These are phyloP conservation scores for Nissolia schottii DNA, from an alignment of 306 rosid genomes.

Conservation along the genomic window DNA sequence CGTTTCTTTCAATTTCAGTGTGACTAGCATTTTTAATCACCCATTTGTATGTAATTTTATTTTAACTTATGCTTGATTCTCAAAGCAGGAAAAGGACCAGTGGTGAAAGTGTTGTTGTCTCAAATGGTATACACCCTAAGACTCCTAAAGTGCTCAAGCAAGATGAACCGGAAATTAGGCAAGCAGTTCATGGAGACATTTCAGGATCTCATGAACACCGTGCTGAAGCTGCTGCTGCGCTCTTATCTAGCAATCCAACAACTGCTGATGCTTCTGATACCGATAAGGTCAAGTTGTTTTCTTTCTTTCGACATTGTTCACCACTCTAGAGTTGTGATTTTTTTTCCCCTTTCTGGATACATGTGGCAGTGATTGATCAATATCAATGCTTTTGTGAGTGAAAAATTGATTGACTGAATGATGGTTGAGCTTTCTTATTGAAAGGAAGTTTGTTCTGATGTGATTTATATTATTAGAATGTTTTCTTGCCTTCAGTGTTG, in stretches of 20 bases:
- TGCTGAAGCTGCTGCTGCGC: slow-evolving; percentile 38
- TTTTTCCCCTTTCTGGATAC: neutral
- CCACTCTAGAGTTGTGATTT: neutral
- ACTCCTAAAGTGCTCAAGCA: slow-evolving; percentile 33
- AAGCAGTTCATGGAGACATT: slow-evolving; percentile 25
- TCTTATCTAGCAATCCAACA: slow-evolving; percentile 32
- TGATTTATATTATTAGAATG: neutral
- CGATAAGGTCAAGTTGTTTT: slow-evolving; percentile 45
- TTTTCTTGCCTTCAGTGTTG: neutral
- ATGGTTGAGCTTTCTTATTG: neutral
- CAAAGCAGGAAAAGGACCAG: slow-evolving; percentile 68
- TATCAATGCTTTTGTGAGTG: neutral
- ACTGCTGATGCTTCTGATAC: slow-evolving; percentile 39
- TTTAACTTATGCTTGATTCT: slow-evolving; percentile 21
- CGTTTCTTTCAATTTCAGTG: neutral
- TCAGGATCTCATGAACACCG: slow-evolving; percentile 30
- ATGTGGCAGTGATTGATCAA: neutral
- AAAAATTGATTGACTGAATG: neutral
- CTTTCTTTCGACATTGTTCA: slow-evolving; percentile 10
- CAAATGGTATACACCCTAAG: slow-evolving; percentile 52
- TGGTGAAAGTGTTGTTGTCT: slow-evolving; percentile 34
- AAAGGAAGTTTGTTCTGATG: slow-evolving; percentile 2
- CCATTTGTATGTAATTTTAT: neutral
- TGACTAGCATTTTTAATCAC: neutral
- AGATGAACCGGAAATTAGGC: slow-evolving; percentile 38